Percentiles rank a stretch among this genome's conserved stretches.
Evolutionary conservation across 164 flowering plant genomes (phyloP).

Genomic region (Macadamia integrifolia): DNA sequence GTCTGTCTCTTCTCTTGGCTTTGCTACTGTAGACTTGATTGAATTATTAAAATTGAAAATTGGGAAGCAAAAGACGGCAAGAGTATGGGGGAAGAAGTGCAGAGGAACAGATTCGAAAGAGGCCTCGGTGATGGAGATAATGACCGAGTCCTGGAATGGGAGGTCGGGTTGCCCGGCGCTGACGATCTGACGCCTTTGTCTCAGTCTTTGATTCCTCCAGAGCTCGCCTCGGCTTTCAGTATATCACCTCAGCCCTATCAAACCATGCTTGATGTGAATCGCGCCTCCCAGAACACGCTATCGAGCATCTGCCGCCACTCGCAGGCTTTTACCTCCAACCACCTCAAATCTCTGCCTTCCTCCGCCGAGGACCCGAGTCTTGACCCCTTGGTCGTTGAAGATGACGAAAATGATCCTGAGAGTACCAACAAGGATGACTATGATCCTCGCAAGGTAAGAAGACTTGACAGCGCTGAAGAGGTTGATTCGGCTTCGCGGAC

Average conservation of each 20-base stretch:
- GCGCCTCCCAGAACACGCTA: conserved; percentile 58
- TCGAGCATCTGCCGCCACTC: conserved; percentile 33
- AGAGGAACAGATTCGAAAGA: conserved; percentile 26
- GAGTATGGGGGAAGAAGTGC: conserved; percentile 43
- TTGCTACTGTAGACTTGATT: too few species aligned
- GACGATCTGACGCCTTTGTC: conserved; percentile 67
- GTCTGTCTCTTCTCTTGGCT: neutral
- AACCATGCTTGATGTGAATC: conserved; percentile 52
- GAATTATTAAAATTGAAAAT: neutral
- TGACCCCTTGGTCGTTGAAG: conserved; percentile 18
- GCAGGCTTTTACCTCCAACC: conserved; percentile 15
- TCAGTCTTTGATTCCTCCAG: conserved; percentile 58
- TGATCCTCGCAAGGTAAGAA: conserved; percentile 40
- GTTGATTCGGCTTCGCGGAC: conserved; percentile 37
- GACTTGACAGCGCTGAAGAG: conserved; percentile 37
- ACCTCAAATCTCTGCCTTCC: conserved; percentile 27
- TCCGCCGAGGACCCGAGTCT: conserved; percentile 17
- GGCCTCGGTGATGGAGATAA: conserved; percentile 27
- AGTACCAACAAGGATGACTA: conserved; percentile 14
- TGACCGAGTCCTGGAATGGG: conserved; percentile 71
- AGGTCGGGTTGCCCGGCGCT: conserved; percentile 53
- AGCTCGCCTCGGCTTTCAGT: conserved; percentile 77
- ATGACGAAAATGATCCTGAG: conserved; percentile 25
- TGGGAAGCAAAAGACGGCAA: neutral
- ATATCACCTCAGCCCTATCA: conserved; percentile 55